Evolutionary conservation across 305 asterid genomes (phyloP), one percentile per base, ranked within the genome.

Genomic region (Solanum hybrid): DNA sequence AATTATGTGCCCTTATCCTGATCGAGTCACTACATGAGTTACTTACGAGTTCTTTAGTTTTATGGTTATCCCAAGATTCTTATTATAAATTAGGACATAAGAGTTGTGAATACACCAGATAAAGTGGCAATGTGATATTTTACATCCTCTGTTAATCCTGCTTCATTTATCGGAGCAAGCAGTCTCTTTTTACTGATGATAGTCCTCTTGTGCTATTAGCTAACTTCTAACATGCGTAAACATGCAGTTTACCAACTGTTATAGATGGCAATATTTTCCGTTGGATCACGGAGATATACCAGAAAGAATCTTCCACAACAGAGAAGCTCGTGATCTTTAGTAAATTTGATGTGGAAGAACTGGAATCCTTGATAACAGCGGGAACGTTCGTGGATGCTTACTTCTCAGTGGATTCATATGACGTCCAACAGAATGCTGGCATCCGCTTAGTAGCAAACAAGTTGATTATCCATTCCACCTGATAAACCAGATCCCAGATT

Each of bases 381-480:
- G 99, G 98, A 71, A 90, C 86, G 7, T 86, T 89, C 6, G 90
- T 98, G 79, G 99, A 98, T 89, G 98, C 96, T 8, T 96, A 89
- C 92, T 93, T 96, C 94, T 92, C 97, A 60, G 40, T 96, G 90
- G 96, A 93, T 79, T 42, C 94, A 17, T 98, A 95, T 72, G 98
- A 96, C 92, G 96, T 90, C 91, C 96, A 91, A 90, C 98, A 94
- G 92, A 93, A 91, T 91, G 97, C 98, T 24, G 99, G 99, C 42
- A 92, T 97, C 85, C 94, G 98, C n/a, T 90, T 96, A 90, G 98
- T 96, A 38, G 97, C 98, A 4, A 94, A 91, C 88, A 96, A 92
- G 91, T 90, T 97, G 92, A 88, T 95, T 17, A 27, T 97, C 80
- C 95, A 91, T 89, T 88, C 94, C 26, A 90, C 90, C 89, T 91